phyloP scores from a whole-genome alignment of 208 protist species.

The Acanthamoeba quina region DNA sequence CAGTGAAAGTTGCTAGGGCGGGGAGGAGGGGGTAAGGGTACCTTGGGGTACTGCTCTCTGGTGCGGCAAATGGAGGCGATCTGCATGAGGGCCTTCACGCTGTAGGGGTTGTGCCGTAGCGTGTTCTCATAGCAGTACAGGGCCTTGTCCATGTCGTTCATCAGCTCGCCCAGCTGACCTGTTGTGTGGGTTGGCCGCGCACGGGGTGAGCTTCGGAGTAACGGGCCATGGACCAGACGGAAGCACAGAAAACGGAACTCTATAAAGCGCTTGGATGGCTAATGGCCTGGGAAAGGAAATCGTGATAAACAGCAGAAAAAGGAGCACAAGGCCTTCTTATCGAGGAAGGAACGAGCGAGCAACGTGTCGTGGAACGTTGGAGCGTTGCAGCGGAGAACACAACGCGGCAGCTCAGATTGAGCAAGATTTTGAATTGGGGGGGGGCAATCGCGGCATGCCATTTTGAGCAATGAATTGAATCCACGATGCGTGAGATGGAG shows the following conservation, averaged over 20 bases:
- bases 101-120: slow-evolving; percentile 85
- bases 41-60: slow-evolving; percentile 84
- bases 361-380: too few species aligned
- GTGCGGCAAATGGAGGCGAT: slow-evolving; percentile 80
- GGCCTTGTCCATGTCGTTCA: slow-evolving; percentile 82
- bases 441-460: too few species aligned
- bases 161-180: slow-evolving; percentile 76
- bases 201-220: not conserved
- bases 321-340: too few species aligned
- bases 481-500: not conserved
- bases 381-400: too few species aligned
- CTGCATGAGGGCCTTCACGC: slow-evolving; percentile 82
- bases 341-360: too few species aligned
- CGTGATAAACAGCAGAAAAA: too few species aligned
- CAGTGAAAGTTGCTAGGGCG: too few species aligned
- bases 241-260: too few species aligned
- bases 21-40: not conserved
- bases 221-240: not conserved
- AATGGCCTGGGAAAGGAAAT: too few species aligned
- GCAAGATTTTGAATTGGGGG: too few species aligned
- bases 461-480: not conserved
- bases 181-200: not conserved
- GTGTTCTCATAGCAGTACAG: slow-evolving; percentile 79
- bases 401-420: too few species aligned
- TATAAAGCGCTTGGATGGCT: not conserved